Evolutionary conservation across 352 stramenopile genomes (phyloP).

Genomic region (Globisporangium okanoganense): DNA sequence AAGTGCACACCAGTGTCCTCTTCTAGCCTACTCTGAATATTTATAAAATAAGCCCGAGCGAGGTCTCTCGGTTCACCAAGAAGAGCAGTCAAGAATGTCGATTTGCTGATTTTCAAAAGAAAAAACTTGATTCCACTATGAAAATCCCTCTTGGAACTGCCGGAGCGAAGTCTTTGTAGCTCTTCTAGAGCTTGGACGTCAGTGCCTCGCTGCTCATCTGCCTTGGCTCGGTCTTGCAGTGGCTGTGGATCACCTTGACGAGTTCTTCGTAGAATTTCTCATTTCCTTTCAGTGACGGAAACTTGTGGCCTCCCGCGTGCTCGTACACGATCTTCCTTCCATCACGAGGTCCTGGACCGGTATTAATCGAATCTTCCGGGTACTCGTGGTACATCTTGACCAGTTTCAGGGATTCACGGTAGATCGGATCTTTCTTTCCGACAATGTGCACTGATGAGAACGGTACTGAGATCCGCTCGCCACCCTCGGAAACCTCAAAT

Average conservation of each 20-base stretch:
- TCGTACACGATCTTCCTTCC: slow-evolving; percentile 30
- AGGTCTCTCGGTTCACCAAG: too few relatives aligned
- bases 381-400: slow-evolving; percentile 41
- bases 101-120: too few relatives aligned
- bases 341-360: not conserved
- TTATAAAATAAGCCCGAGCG: too few relatives aligned
- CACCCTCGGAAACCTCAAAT: slow-evolving; percentile 20
- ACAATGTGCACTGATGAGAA: slow-evolving; percentile 48
- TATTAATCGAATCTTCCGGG: slow-evolving; percentile 20
- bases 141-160: too few relatives aligned
- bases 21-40: too few relatives aligned
- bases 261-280: slow-evolving; percentile 37
- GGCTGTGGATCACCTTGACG: slow-evolving; percentile 27
- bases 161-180: too few relatives aligned
- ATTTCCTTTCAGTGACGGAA: slow-evolving; percentile 49
- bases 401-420: slow-evolving; percentile 32
- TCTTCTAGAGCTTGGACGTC: not conserved
- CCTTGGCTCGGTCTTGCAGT: not conserved
- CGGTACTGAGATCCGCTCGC: slow-evolving; percentile 12
- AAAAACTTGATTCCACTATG: too few relatives aligned
- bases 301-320: slow-evolving; percentile 55
- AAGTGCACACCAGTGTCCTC: too few relatives aligned
- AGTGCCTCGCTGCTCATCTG: not conserved
- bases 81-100: too few relatives aligned
- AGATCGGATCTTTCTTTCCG: slow-evolving; percentile 42